Evolutionary conservation across 23 red algal genomes (phyloP).

Genomic region (Gracilariopsis chorda): DNA sequence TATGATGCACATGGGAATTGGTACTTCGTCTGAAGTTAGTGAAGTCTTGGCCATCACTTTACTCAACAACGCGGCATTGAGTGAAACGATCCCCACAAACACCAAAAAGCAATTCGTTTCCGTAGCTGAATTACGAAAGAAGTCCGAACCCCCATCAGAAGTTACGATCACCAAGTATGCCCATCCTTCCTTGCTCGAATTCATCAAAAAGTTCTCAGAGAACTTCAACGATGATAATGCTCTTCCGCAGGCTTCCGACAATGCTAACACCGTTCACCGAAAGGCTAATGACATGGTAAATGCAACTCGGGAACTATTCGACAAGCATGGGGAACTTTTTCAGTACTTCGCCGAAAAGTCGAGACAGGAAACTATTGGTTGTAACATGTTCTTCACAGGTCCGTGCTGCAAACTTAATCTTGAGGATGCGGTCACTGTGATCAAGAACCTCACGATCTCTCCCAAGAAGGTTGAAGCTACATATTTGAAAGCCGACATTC

Average conservation of each 20-base stretch:
- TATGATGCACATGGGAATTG: neutral
- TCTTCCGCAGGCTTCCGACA: neutral
- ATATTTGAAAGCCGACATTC: neutral
- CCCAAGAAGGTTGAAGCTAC: neutral
- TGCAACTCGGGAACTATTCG: neutral
- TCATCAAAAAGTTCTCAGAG: too few species aligned
- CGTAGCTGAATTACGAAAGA: neutral
- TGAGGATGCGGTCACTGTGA: neutral
- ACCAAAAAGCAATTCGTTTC: slow-evolving; percentile 1
- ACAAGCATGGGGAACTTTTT: neutral
- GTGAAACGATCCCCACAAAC: neutral
- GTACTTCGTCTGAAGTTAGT: neutral
- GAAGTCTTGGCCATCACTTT: slow-evolving; percentile 14
- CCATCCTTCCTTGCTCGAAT: neutral
- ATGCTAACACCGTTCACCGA: neutral
- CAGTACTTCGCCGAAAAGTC: neutral
- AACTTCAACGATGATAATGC: neutral
- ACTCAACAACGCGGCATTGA: neutral
- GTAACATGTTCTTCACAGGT: neutral
- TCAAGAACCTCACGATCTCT: neutral
- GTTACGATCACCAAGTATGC: neutral
- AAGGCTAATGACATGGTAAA: neutral
- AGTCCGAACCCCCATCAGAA: neutral
- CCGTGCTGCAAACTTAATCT: neutral
- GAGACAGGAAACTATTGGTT: neutral